Base-by-base conservation (phyloP, 495 filamentous ascomycete genomes). In the Annulohypoxylon stygium region DNA sequence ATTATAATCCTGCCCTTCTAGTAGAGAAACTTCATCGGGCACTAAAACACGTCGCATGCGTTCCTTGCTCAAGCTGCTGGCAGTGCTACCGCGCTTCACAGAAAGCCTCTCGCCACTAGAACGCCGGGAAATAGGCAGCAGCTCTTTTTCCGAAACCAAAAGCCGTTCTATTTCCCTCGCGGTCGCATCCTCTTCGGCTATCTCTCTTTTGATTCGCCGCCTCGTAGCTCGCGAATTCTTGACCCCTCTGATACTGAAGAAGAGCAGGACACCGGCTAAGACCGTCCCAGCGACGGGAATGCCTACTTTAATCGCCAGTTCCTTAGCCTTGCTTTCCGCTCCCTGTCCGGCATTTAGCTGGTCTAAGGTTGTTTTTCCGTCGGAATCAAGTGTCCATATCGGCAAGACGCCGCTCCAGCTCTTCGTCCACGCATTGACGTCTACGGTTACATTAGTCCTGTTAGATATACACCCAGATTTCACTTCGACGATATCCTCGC, bases 101-200 rank as follows among this genome's bases (percentile, higher is more conserved):
- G 30, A 30, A 30, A 6, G 30, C 5, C 30, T 30, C 30, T 30
- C 30, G 30, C 30, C 30, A 6, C 30, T 6, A 30, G 30, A 30
- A 30, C 30, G 30, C 30, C 30, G 0, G 30, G 5, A 6, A 3
- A 30, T 30, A 30, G 30, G 30, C 30, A 4, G 30, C 30, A 30
- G 30, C 30, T 30, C 30, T 30, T 30, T 30, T 6, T 30, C 30
- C 30, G 30, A 30, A 30, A 30, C 30, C 30, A 30, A 4, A 18
- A 47, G 12, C 16, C 43, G 20, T 47, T 47, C 43, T 47, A 47
- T 47, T 47, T 47, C 43, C 16, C 43, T 47, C 16, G 43, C 43
- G 3, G 43, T 47, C 5, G 43, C 43, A 18, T 47, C 43, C 6
- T 47, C 43, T 50, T 50, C 47, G 18, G 47, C 47, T 50, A 50